These are phyloP conservation scores for Candida sanyaensis DNA, from an alignment of 1,139 yeast species.

Conservation along the genomic window DNA sequence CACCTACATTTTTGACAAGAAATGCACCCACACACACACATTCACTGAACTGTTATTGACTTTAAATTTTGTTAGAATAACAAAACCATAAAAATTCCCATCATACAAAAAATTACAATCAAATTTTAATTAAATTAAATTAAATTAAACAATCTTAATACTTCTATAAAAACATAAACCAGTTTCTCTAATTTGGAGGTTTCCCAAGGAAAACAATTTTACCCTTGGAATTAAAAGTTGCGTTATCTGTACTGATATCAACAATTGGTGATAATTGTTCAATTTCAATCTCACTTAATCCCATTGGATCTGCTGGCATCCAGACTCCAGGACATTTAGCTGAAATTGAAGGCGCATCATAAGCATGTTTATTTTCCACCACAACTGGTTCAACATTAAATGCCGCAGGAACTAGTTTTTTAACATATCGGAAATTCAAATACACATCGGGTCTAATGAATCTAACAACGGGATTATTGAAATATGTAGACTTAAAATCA, in stretches of 20 bases:
- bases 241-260: slow-evolving; percentile 64
- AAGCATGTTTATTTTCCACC: slow-evolving; percentile 45
- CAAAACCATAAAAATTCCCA: slow-evolving; percentile 22
- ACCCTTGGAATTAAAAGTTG: slow-evolving; percentile 63
- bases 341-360: slow-evolving; percentile 70
- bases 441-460: slow-evolving; percentile 70
- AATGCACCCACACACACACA: not conserved
- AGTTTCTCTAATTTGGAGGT: slow-evolving; percentile 48
- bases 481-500: slow-evolving; percentile 35
- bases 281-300: slow-evolving; percentile 66
- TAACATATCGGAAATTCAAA: slow-evolving; percentile 55
- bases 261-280: slow-evolving; percentile 45
- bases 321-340: slow-evolving; percentile 73
- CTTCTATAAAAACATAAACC: too few species aligned
- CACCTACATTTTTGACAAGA: too few species aligned
- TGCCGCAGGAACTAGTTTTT: slow-evolving; percentile 54
- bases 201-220: slow-evolving; percentile 52
- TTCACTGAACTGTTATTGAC: not conserved
- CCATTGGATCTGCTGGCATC: slow-evolving; percentile 87
- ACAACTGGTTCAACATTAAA: slow-evolving; percentile 32
- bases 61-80: slow-evolving; percentile 25
- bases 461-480: slow-evolving; percentile 38
- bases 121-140: too few species aligned
- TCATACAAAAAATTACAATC: too few species aligned
- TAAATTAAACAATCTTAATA: too few species aligned